Evolutionary conservation across 1,284 basidiomycete genomes (phyloP).

Genomic region (Earliella scabrosa): DNA sequence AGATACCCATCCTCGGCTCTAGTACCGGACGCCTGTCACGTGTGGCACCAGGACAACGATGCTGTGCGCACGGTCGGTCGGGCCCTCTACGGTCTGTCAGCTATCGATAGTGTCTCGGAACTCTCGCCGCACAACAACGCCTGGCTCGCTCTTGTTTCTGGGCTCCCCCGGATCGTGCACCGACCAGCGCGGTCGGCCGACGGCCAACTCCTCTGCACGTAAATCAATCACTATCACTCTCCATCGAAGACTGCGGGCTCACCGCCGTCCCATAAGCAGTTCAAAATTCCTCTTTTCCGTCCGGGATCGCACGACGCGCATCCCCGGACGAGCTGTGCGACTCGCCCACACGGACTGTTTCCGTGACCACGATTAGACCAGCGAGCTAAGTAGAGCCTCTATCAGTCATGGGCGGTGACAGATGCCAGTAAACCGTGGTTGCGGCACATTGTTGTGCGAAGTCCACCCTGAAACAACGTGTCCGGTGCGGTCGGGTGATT

Average conservation of each 20-base stretch:
- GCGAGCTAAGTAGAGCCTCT: neutral
- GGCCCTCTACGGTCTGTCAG: neutral
- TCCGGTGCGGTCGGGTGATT: slow-evolving; percentile 19
- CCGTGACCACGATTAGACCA: neutral
- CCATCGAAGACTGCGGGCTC: neutral
- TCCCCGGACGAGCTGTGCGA: neutral
- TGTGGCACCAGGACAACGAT: neutral
- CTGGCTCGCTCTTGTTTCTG: neutral
- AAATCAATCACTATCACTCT: slow-evolving; percentile 12
- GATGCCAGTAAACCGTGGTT: slow-evolving; percentile 17
- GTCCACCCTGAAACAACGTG: slow-evolving; percentile 21
- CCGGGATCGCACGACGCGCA: neutral
- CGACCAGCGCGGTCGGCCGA: neutral
- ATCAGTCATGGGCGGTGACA: slow-evolving; percentile 20
- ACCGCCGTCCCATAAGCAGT: too few relatives aligned
- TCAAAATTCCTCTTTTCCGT: neutral
- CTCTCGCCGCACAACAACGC: neutral
- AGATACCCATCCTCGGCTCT: neutral
- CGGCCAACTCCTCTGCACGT: neutral
- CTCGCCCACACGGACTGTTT: neutral
- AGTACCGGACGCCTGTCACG: neutral
- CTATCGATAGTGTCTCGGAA: slow-evolving; percentile 9
- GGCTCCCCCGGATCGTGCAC: neutral
- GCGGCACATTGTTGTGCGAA: slow-evolving; percentile 11
- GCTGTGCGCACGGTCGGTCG: neutral